Evolutionary conservation across 495 filamentous ascomycete genomes (phyloP), one percentile per base, ranked within the genome.

Genomic region (Acidiella bohemica): DNA sequence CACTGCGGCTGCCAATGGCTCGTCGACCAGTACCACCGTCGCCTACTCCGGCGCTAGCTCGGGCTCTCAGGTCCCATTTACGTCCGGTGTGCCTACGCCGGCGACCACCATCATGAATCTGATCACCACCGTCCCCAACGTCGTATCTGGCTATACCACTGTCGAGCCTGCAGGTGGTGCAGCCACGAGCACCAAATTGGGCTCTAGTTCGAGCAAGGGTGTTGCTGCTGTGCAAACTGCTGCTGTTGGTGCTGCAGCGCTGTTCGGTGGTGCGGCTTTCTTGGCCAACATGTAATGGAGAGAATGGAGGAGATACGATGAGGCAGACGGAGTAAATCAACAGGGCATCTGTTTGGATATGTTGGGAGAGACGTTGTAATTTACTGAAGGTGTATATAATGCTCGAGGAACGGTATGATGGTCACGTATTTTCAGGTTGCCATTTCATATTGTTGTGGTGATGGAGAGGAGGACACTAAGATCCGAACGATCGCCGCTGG

Each of bases 231-330:
- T 59, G 13, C 51, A 58, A 45, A 53, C 39, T 32, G 59, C 53
- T 41, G 59, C 57, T 25, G 38, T 63, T 5, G 62, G 62, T 36
- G 52, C 53, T 32, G 62, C 55, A 8, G 60, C 62, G n/a, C 29
- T 66, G 24, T 61, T 65, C 28, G 62, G 63, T 46, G 60, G 53
- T 48, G 62, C 53, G 36, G 61, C 56, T 23, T 50, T 47, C 20
- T 29, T 57, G 2, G 43, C 56, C 1, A 42, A 50, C 42, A 47
- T 46, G 18, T 50, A 50, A 36, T 32, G 13, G 24, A 14, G 30
- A 6, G 20, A 20, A n/a, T 10, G 14, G 34, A 37, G 9, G 34
- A 37, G 18, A 18, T 11, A 34, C n/a, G n/a, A 18, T 34, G 32
- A 18, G 4, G 32, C 5, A 34, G 32, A 18, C 16, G 32, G 3